Percentiles rank a stretch among this genome's conserved stretches.
Evolutionary conservation across 345 rosid genomes (phyloP).

Genomic region (Eucalyptus dawsonii): DNA sequence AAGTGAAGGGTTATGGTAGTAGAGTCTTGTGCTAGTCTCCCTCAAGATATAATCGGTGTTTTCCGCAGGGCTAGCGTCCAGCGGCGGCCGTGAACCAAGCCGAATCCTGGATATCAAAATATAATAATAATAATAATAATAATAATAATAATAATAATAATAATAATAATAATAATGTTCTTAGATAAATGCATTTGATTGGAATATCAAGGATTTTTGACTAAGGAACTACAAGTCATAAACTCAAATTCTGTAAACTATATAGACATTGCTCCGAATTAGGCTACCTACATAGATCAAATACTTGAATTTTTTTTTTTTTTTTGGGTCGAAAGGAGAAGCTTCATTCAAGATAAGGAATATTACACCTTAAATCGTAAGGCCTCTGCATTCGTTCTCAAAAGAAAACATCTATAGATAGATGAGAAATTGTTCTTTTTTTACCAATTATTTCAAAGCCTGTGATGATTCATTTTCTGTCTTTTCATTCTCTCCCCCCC

Average conservation of each 20-base stretch:
- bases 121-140: too few relatives aligned
- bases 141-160: too few relatives aligned
- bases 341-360: too few relatives aligned
- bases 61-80: accelerated
- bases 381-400: not conserved
- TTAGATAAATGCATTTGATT: not conserved
- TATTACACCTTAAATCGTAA: not conserved
- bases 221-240: not conserved
- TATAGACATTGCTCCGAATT: not conserved
- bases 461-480: not conserved
- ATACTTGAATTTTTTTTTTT: not conserved
- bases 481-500: not conserved
- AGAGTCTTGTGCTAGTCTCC: accelerated
- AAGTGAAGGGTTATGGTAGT: accelerated
- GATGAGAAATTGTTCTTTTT: not conserved
- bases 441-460: not conserved
- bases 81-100: too few relatives aligned
- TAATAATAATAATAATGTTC: not conserved
- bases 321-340: too few relatives aligned
- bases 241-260: not conserved
- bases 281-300: not conserved
- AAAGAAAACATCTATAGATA: not conserved
- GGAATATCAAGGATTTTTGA: not conserved
- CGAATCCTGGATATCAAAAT: too few relatives aligned
- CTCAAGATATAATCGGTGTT: accelerated